Evolutionary conservation across 2,329 filamentous ascomycete genomes (phyloP), one percentile per base, ranked within the genome.

Genomic region (Aspergillus uvarum): DNA sequence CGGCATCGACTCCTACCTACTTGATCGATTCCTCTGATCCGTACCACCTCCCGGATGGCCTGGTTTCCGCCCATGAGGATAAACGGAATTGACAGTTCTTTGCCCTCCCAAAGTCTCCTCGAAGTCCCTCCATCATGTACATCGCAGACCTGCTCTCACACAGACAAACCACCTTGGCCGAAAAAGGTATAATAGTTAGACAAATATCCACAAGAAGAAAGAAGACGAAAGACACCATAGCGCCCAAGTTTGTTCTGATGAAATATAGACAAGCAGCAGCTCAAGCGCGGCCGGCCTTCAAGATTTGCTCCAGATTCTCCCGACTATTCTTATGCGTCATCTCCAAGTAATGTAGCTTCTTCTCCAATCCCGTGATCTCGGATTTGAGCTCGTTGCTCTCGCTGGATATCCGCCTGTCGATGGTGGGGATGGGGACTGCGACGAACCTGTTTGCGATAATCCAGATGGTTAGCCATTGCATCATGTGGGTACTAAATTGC

Each of bases 261-360:
- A 44, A 44, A 16, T 44, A 49, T 44, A 35, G 47, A 31, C 29
- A 51, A 19, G 11, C 32, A 22, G 21, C 7, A 47, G 16, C 26
- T 68, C 67, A 74, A 29, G 73, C 69, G 62, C 67, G 70, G 16
- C 79, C 78, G 21, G 80, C 81, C 72, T 85, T 85, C 71, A 98
- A 84, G 73, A 98, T 94, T 76, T 92, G 89, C 74, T 96, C 89
- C 67, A 98, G 89, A 72, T 96, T 92, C 67, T 93, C 88, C 68
- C 89, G 88, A 77, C 92, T 96, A 72, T 98, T 99, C 81, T 96
- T 92, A 74, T 92, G 90, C 53, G 95, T 98, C 59, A 92, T 96
- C 80, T 98, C 94, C 49, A 98, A 83, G 73, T 97, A 98, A 68
- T 94, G 87, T 69, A 97, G 81, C 76, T 91, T 92, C 84, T 98